Evolutionary conservation across 805 yeast genomes (phyloP).

Genomic region (Cyberlindnera subsufficiens): DNA sequence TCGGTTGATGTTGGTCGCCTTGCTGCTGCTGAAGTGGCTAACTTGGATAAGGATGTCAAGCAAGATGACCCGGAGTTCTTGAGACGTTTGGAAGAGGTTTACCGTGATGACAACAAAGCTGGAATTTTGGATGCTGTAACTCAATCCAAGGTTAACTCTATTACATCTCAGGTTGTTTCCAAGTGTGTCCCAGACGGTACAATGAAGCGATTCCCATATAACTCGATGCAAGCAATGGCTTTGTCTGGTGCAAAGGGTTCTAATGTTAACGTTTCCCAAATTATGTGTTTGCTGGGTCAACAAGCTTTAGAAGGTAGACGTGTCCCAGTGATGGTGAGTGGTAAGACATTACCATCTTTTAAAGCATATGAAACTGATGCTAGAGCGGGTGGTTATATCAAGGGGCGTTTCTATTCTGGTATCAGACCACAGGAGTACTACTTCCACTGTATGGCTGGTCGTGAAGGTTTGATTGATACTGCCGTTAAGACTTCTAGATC

Average conservation of each 20-base stretch:
- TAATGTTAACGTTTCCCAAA: constrained; percentile 95
- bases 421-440: constrained; percentile 97
- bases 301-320: constrained; percentile 99
- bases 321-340: constrained; percentile 98
- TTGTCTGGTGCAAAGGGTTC: constrained; percentile 99
- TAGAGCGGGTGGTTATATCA: constrained; percentile 96
- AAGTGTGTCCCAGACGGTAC: constrained; percentile 96
- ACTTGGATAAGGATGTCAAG: constrained; percentile 48
- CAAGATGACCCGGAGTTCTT: constrained; percentile 69
- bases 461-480: constrained; percentile 99
- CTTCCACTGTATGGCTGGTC: constrained; percentile 99
- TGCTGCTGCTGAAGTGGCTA: constrained; percentile 94
- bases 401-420: constrained; percentile 96
- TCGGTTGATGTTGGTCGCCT: constrained; percentile 79
- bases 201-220: constrained; percentile 90
- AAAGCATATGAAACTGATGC: constrained; percentile 96
- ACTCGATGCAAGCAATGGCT: constrained; percentile 99
- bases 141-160: constrained; percentile 84
- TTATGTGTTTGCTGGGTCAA: constrained; percentile 98
- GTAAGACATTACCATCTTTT: constrained; percentile 95
- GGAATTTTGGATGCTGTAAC: constrained; percentile 95
- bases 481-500: constrained; percentile 98
- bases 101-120: constrained; percentile 87
- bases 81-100: constrained; percentile 87
- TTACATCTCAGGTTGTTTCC: constrained; percentile 91